These are phyloP conservation scores for Beauveria rudraprayagi DNA, from an alignment of 2,329 filamentous ascomycete genomes.

Conservation along the genomic window DNA sequence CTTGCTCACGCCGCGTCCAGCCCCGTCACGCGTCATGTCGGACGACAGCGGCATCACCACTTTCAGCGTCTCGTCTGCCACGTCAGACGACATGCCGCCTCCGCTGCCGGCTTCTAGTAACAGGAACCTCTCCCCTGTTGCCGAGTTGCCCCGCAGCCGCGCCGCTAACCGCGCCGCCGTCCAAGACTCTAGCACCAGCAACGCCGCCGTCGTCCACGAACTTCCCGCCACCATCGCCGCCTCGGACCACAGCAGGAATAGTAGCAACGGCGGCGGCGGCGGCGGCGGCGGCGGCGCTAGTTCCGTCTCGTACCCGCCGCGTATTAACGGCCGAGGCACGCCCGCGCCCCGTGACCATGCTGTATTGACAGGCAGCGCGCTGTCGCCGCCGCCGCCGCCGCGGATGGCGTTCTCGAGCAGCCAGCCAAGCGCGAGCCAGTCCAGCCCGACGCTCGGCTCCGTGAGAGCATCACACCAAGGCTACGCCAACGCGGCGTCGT, in stretches of 20 bases:
- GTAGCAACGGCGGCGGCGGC: background rate
- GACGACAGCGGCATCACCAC: constrained; percentile 26
- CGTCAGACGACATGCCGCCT: constrained; percentile 9
- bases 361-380: constrained; percentile 17
- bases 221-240: background rate
- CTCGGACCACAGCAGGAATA: background rate
- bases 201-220: background rate
- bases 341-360: background rate
- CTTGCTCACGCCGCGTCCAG: background rate
- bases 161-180: background rate
- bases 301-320: constrained; percentile 23
- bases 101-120: constrained; percentile 14
- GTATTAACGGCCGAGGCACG: constrained; percentile 19
- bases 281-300: background rate
- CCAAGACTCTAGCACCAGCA: too few relatives aligned
- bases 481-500: constrained; percentile 1
- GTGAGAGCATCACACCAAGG: too few relatives aligned
- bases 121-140: constrained; percentile 39
- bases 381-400: constrained; percentile 27
- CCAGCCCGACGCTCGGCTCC: constrained; percentile 31
- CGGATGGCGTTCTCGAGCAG: constrained; percentile 23
- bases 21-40: constrained; percentile 20
- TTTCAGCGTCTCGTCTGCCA: constrained; percentile 24
- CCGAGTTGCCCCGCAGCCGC: constrained; percentile 35
- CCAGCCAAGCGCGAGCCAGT: constrained; percentile 27